Percentiles rank a stretch among this genome's conserved stretches.
phyloP scores from a whole-genome alignment of 345 rosid species.

The Orychophragmus violaceus region DNA sequence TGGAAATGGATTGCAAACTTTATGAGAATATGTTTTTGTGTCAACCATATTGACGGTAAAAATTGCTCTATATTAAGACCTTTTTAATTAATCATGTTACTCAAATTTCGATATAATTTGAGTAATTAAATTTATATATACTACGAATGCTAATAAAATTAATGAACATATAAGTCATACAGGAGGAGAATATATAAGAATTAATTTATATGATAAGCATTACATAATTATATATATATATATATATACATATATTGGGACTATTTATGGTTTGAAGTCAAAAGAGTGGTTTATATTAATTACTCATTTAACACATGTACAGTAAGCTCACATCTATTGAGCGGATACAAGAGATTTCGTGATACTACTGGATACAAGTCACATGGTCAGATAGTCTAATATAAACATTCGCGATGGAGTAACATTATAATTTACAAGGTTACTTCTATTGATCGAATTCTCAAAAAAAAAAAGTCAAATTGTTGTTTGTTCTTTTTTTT shows the following conservation, averaged over 20 bases:
- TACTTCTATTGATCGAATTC: too few relatives aligned
- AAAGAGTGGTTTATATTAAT: not conserved
- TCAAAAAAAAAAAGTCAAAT: not conserved
- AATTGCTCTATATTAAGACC: not conserved
- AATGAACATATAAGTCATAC: not conserved
- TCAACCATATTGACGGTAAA: not conserved
- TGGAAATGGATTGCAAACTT: too few relatives aligned
- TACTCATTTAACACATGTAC: not conserved
- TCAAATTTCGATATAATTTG: not conserved
- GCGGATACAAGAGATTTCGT: not conserved
- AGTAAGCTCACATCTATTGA: not conserved
- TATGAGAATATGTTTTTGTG: not conserved
- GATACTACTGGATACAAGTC: not conserved
- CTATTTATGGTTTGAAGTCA: not conserved
- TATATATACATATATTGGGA: too few relatives aligned
- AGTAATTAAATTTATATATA: not conserved
- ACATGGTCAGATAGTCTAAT: not conserved
- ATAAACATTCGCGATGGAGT: not conserved
- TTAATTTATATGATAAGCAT: not conserved
- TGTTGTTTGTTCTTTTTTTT: not conserved
- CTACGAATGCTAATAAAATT: not conserved
- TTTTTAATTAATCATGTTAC: not conserved
- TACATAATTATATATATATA: not conserved
- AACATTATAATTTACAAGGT: not conserved
- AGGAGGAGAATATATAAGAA: not conserved